Percentiles rank a stretch among this genome's conserved stretches.
These are phyloP conservation scores for Starmerella etchellsii DNA, from an alignment of 805 yeast species.

Conservation along the genomic window DNA sequence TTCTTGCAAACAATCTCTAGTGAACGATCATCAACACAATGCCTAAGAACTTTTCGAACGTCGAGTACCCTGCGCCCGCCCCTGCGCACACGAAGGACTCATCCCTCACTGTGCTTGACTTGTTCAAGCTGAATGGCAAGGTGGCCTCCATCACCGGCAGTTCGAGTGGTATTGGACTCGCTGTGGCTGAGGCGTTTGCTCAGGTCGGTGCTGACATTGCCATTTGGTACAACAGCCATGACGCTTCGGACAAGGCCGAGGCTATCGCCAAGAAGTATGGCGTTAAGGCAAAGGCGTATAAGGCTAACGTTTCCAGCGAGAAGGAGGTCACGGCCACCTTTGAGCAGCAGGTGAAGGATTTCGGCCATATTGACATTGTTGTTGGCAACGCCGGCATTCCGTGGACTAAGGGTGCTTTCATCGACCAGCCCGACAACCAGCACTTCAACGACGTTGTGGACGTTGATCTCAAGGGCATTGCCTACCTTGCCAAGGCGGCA, in stretches of 20 bases:
- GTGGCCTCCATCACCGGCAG: constrained; percentile 80
- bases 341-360: constrained; percentile 44
- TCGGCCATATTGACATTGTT: constrained; percentile 68
- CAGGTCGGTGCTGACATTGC: constrained; percentile 83
- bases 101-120: constrained; percentile 39
- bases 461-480: constrained; percentile 68
- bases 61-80: constrained; percentile 20
- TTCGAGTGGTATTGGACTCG: constrained; percentile 69
- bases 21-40: constrained; percentile 2
- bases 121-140: constrained; percentile 69
- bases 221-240: constrained; percentile 49
- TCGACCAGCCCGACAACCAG: constrained; percentile 36
- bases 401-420: constrained; percentile 55
- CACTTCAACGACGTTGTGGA: constrained; percentile 64
- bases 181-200: constrained; percentile 69
- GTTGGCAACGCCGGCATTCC: constrained; percentile 87
- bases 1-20: too few relatives aligned
- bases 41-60: constrained; percentile 19
- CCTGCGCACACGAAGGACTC: constrained; percentile 18
- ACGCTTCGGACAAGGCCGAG: constrained; percentile 52
- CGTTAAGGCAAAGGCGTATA: constrained; percentile 50
- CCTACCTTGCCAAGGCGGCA: constrained; percentile 61
- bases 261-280: constrained; percentile 44
- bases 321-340: constrained; percentile 40
- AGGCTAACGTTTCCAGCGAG: constrained; percentile 42